phyloP scores from a whole-genome alignment of 257 asterid genomes.

The Capsicum chinense region DNA sequence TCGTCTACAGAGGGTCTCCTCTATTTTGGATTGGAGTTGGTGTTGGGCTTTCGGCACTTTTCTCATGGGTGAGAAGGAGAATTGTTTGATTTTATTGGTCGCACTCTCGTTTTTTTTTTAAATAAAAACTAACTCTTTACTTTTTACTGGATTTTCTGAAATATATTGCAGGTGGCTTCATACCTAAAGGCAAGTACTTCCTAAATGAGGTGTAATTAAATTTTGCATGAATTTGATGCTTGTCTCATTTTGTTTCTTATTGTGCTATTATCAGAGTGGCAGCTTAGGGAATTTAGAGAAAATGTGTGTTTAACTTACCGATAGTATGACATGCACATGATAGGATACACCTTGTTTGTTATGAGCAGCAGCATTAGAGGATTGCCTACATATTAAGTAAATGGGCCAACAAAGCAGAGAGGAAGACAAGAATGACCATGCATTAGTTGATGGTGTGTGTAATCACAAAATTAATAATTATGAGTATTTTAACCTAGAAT shows the following conservation, averaged over 20 bases:
- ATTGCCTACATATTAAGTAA: neutral
- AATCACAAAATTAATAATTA: neutral
- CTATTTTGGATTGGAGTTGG: conserved; percentile 98
- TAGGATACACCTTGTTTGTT: neutral
- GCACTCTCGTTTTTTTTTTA: neutral
- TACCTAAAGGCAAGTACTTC: conserved; percentile 71
- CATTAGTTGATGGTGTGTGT: neutral
- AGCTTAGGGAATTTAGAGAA: neutral
- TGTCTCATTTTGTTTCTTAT: conserved; percentile 14
- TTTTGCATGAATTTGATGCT: conserved; percentile 27
- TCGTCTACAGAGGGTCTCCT: conserved; percentile 77
- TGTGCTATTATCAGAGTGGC: neutral
- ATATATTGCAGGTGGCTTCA: conserved; percentile 68
- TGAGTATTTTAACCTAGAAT: conserved; percentile 1
- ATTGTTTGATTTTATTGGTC: conserved; percentile 25
- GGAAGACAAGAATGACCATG: conserved; percentile 21
- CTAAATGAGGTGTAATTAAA: conserved; percentile 28
- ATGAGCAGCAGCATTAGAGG: neutral
- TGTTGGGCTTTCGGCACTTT: conserved; percentile 89
- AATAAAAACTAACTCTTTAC: neutral
- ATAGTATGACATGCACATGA: conserved; percentile 18
- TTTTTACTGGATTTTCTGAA: conserved; percentile 27
- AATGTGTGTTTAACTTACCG: neutral
- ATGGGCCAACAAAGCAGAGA: neutral
- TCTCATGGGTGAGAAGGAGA: conserved; percentile 73